Evolutionary conservation across 2,329 filamentous ascomycete species (phyloP).

Genomic region (Elsinoe australis): DNA sequence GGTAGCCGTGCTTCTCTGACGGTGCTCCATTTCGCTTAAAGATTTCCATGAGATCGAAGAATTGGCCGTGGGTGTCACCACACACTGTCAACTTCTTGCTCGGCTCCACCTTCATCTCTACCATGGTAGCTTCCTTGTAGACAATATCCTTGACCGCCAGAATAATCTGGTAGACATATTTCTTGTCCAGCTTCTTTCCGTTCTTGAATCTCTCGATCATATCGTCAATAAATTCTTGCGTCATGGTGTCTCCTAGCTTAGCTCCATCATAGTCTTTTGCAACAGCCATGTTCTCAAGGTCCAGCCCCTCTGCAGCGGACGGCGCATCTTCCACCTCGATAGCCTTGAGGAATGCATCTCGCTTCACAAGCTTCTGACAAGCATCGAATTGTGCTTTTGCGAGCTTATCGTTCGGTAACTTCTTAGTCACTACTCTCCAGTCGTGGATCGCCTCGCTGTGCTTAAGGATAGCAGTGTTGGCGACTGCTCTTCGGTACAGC

Average conservation of each 20-base stretch:
- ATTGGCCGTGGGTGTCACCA: slow-evolving; percentile 96
- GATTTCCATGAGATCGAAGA: slow-evolving; percentile 93
- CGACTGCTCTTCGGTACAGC: slow-evolving; percentile 87
- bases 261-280: slow-evolving; percentile 82
- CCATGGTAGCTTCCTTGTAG: slow-evolving; percentile 92
- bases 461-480: slow-evolving; percentile 82
- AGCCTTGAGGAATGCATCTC: slow-evolving; percentile 85
- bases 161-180: slow-evolving; percentile 97
- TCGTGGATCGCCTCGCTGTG: slow-evolving; percentile 84
- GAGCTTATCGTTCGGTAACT: slow-evolving; percentile 81
- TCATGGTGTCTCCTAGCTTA: slow-evolving; percentile 73
- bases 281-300: slow-evolving; percentile 76
- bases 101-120: slow-evolving; percentile 74
- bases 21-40: slow-evolving; percentile 87
- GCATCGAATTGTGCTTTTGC: slow-evolving; percentile 85
- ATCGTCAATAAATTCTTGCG: slow-evolving; percentile 91
- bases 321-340: slow-evolving; percentile 91
- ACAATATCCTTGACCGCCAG: slow-evolving; percentile 82
- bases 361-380: slow-evolving; percentile 89
- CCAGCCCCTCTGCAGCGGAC: slow-evolving; percentile 82
- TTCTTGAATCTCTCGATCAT: slow-evolving; percentile 95
- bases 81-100: slow-evolving; percentile 83
- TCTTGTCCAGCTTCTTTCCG: slow-evolving; percentile 89
- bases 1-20: slow-evolving; percentile 77
- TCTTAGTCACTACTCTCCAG: slow-evolving; percentile 82